Evolutionary conservation across 768 basidiomycete genomes (phyloP).

Genomic region (Tylopilus cervinicoccineus): DNA sequence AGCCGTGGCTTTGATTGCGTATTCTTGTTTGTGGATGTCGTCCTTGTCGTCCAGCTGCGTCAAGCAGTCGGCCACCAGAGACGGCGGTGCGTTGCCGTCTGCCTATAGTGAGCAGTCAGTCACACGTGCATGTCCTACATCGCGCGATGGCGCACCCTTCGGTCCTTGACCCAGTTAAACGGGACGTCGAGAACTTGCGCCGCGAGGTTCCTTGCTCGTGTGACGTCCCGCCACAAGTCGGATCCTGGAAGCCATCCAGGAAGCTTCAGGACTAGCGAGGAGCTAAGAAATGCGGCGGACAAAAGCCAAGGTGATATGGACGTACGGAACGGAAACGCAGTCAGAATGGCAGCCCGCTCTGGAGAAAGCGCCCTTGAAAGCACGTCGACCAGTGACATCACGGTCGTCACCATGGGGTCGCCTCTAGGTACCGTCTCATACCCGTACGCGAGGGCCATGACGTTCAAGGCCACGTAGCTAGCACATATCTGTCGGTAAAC

Average conservation of each 20-base stretch:
- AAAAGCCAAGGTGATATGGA: neutral
- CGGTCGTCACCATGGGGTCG: constrained; percentile 22
- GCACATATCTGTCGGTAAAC: neutral
- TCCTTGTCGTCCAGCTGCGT: constrained; percentile 13
- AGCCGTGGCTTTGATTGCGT: constrained; percentile 26
- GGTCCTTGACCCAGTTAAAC: constrained; percentile 23
- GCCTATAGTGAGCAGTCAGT: too few relatives aligned
- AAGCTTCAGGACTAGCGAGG: constrained; percentile 14
- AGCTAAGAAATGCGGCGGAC: neutral
- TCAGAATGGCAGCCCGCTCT: constrained; percentile 15
- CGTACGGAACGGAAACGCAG: constrained; percentile 24
- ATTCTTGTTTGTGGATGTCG: constrained; percentile 14
- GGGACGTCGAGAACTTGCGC: constrained; percentile 19
- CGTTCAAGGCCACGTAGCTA: constrained; percentile 25
- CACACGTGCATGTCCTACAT: too few relatives aligned
- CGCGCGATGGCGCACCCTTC: constrained; percentile 20
- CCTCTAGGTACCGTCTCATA: constrained; percentile 16
- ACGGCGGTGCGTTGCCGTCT: constrained; percentile 16
- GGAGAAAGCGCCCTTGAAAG: constrained; percentile 20
- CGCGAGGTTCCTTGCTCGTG: constrained; percentile 11
- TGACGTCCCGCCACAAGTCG: constrained; percentile 17
- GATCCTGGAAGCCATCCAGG: constrained; percentile 25
- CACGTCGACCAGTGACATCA: constrained; percentile 16
- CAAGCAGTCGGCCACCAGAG: constrained; percentile 26
- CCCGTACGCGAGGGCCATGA: constrained; percentile 26